These are phyloP conservation scores for Trametes versicolor DNA, from an alignment of 1,284 basidiomycete genomes.

Conservation along the genomic window DNA sequence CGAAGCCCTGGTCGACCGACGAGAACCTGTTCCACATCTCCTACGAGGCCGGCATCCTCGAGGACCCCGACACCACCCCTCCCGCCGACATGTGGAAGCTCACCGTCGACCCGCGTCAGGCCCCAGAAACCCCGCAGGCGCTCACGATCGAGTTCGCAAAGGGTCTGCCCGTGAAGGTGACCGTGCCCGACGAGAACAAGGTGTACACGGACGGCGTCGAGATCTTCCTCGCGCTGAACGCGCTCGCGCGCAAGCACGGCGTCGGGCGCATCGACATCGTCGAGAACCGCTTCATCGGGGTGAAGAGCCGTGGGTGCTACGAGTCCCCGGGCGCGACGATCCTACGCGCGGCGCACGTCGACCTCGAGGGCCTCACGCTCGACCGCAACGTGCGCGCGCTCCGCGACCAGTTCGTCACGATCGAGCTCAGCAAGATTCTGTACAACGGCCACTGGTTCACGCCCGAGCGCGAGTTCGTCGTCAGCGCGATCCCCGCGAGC, in stretches of 20 bases:
- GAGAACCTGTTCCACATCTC: conserved; percentile 99
- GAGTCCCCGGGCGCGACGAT: conserved; percentile 98
- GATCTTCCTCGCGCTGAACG: conserved; percentile 93
- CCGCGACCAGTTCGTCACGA: conserved; percentile 94
- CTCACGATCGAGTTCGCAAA: conserved; percentile 88
- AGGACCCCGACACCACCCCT: conserved; percentile 96
- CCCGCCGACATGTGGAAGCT: conserved; percentile 99
- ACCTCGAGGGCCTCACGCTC: conserved; percentile 96
- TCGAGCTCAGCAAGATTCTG: conserved; percentile 90
- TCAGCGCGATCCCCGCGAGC: conserved; percentile 88
- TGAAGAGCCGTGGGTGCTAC: conserved; percentile 99
- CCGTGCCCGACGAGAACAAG: conserved; percentile 59
- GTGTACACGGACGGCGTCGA: conserved; percentile 93
- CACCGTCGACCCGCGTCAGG: conserved; percentile 85
- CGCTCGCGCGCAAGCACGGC: conserved; percentile 94
- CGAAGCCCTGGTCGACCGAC: conserved; percentile 99
- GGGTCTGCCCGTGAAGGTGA: conserved; percentile 89
- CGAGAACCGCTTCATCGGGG: conserved; percentile 99
- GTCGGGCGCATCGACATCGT: conserved; percentile 98
- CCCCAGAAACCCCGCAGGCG: conserved; percentile 84
- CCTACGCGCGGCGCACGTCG: conserved; percentile 94
- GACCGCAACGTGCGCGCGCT: conserved; percentile 97
- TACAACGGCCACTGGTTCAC: conserved; percentile 99
- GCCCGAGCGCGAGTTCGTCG: conserved; percentile 96
- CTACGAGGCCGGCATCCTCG: conserved; percentile 98